These are phyloP conservation scores for Botrytis deweyae DNA, from an alignment of 2,329 filamentous ascomycete species.

Conservation along the genomic window DNA sequence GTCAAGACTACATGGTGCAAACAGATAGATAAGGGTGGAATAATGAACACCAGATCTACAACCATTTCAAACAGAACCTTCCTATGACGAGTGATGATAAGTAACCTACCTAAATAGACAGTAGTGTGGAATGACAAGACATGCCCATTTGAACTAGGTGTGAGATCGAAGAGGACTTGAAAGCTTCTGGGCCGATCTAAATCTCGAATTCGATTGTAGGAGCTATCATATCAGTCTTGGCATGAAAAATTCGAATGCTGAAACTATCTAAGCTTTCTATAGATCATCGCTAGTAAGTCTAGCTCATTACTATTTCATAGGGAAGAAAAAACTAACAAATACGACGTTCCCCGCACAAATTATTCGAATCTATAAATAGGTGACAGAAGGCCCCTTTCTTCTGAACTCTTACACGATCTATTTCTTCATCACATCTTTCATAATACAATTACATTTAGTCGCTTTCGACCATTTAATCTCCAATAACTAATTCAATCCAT, in stretches of 20 bases:
- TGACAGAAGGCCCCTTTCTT: not conserved
- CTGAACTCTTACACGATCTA: not conserved
- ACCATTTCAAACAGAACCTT: fast-evolving
- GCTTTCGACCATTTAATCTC: fast-evolving
- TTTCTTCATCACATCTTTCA: not conserved
- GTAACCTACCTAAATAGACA: fast-evolving
- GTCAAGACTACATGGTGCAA: not conserved
- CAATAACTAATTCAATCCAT: not conserved
- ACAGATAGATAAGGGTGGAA: not conserved
- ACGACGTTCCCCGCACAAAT: not conserved
- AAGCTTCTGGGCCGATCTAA: not conserved
- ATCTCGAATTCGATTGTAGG: not conserved
- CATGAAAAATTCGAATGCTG: not conserved
- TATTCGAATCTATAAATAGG: not conserved
- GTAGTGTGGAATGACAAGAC: fast-evolving
- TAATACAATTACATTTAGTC: not conserved
- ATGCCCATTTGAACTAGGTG: not conserved
- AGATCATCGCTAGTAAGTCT: not conserved
- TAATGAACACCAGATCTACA: not conserved
- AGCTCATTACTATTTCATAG: not conserved
- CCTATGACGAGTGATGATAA: not conserved
- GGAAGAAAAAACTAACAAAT: not conserved
- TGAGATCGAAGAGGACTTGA: not conserved
- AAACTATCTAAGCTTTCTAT: too few species aligned
- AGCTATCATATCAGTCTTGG: not conserved